phyloP scores from a whole-genome alignment of 176 grass and related monocot genomes.

The Musa schizocarpa region DNA sequence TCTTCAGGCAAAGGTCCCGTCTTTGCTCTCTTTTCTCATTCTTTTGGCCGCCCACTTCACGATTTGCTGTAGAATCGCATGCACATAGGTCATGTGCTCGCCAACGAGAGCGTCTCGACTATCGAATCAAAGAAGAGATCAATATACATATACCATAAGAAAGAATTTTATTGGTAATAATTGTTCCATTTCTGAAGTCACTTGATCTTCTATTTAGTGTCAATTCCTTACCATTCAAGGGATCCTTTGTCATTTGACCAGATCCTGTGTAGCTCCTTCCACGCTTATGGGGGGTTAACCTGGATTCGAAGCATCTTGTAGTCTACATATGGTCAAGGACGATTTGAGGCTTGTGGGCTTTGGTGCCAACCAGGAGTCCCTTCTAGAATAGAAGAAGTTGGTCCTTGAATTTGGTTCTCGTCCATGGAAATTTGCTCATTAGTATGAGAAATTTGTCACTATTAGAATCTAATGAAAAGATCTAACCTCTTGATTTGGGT shows the following conservation, averaged over 20 bases:
- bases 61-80: neutral
- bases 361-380: neutral
- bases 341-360: neutral
- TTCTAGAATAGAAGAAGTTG: neutral
- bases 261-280: too few relatives aligned
- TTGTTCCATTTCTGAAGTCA: too few relatives aligned
- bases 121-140: neutral
- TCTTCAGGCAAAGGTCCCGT: constrained; percentile 53
- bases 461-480: too few relatives aligned
- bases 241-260: too few relatives aligned
- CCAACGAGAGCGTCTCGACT: neutral
- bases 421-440: neutral
- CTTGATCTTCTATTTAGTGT: neutral
- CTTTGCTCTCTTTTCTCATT: constrained; percentile 5
- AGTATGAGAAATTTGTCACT: too few relatives aligned
- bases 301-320: too few relatives aligned
- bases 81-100: neutral
- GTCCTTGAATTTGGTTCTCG: neutral
- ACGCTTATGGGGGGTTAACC: too few relatives aligned
- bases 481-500: too few relatives aligned
- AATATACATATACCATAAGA: too few relatives aligned
- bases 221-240: neutral
- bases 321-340: too few relatives aligned
- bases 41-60: neutral
- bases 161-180: too few relatives aligned